Percentiles rank a stretch among this genome's conserved stretches.
These are phyloP conservation scores for Zancudomyces culisetae DNA, from an alignment of 371 early-diverging fungal species.

Conservation along the genomic window DNA sequence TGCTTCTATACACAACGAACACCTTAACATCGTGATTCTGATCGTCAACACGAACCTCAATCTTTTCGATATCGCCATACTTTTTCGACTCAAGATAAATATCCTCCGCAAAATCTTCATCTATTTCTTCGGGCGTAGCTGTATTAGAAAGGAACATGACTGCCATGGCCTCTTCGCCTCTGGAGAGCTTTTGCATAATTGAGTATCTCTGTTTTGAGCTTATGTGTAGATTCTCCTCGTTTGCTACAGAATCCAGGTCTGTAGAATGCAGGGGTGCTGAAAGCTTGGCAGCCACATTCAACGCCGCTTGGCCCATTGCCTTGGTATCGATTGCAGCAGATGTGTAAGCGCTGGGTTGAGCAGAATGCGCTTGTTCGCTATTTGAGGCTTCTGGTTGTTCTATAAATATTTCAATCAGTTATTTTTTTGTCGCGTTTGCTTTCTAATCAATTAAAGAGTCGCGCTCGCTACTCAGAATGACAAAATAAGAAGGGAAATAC, in stretches of 20 bases:
- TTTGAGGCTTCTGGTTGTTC: no score
- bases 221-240: slow-evolving; percentile 45
- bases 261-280: slow-evolving; percentile 5
- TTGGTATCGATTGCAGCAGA: no score
- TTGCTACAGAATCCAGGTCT: slow-evolving; percentile 19
- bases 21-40: slow-evolving; percentile 27
- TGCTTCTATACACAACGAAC: slow-evolving; percentile 40
- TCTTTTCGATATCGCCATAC: slow-evolving; percentile 34
- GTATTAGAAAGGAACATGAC: slow-evolving; percentile 37
- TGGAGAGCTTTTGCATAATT: slow-evolving; percentile 52
- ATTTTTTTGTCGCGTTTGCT: no score
- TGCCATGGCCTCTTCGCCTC: slow-evolving; percentile 26
- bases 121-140: slow-evolving; percentile 33
- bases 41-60: slow-evolving; percentile 27
- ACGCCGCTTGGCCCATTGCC: neutral
- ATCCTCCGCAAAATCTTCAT: slow-evolving; percentile 43
- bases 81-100: slow-evolving; percentile 48
- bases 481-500: no score
- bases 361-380: no score
- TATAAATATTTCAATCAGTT: no score
- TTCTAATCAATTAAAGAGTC: no score
- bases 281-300: slow-evolving; percentile 4
- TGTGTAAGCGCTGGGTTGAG: no score
- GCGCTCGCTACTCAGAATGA: no score
- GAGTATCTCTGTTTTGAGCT: slow-evolving; percentile 35